Percentiles rank a stretch among this genome's conserved stretches.
Conservation (phyloP, 2,329 filamentous ascomycete species). For the Lachnellula suecica region DNA sequence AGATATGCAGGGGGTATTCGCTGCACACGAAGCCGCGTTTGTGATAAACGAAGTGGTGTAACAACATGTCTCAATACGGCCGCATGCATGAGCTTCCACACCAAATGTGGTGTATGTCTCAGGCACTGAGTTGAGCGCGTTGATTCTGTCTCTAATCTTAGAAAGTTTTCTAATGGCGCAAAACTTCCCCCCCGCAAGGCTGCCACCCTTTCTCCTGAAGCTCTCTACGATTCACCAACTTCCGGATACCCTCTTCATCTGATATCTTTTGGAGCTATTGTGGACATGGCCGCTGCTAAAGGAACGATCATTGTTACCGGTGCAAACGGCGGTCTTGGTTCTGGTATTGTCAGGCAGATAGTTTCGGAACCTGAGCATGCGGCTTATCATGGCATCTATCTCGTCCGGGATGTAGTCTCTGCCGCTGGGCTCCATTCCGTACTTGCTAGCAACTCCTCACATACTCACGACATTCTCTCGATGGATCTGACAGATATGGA, state of each 20-base stretch:
- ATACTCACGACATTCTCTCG: conserved; percentile 1
- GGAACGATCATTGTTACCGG: conserved; percentile 27
- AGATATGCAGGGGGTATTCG: no score
- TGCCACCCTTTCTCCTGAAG: not conserved
- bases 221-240: not conserved
- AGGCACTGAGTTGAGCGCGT: no score
- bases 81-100: no score
- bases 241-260: not conserved
- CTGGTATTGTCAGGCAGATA: conserved; percentile 17
- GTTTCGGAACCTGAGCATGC: conserved; percentile 8
- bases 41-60: no score
- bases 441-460: not conserved
- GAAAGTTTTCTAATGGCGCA: no score
- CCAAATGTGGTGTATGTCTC: no score
- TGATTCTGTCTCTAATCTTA: no score
- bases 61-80: no score
- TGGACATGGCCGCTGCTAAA: conserved; percentile 1
- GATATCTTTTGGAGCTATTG: not conserved
- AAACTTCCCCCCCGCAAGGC: no score
- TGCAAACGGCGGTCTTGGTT: conserved; percentile 27
- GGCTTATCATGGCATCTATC: conserved; percentile 21
- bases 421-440: not conserved
- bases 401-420: conserved; percentile 16
- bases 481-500: conserved; percentile 8
- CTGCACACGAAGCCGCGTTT: no score